Base-by-base conservation (phyloP, 2,329 filamentous ascomycete genomes). In the Cladophialophora carrionii region DNA sequence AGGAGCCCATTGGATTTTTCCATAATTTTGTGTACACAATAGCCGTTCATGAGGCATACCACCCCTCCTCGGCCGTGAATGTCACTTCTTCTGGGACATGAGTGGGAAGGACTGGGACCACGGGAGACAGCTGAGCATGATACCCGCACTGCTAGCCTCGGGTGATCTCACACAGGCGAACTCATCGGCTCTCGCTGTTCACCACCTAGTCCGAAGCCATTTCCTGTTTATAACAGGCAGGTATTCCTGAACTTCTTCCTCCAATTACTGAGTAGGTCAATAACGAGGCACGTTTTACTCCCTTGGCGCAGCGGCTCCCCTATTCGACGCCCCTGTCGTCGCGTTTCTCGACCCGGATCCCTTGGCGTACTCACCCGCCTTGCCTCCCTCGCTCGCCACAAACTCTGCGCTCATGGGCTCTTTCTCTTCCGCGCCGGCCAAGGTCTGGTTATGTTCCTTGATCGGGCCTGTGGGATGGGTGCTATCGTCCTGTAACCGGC, bases 391-490 rank as follows among this genome's bases (percentile, higher is more conserved):
- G 14, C 57, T 57, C 8, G 66, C 64, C 4, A 70, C 41, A 31
- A 66, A 54, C 6, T 62, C 67, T n/a, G 53, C 62, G 5, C 49
- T 48, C 4, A 62, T 61, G 7, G 67, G 67, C 43, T 61, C 52
- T 34, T 61, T 68, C 12, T 12, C 52, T 62, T 71, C 69, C 8
- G 68, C 64, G 14, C 69, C 69, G 6, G 56, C 48, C 9, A 59
- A 32, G 1, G 52, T 64, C 24, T 57, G 62, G 48, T 71, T 71
- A 49, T 70, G 66, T 29, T 54, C 57, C 14, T 54, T n/a, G 9
- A 55, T 46, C 8, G 67, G 67, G 7, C 67, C 65, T 22, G 29
- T 17, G 6, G 51, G 59, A 20, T 70, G 61, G 12, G 61, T 62
- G 1, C 66, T 54, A 8, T 64, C 65, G 43, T 62, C 34, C 54